phyloP scores from a whole-genome alignment of 1,284 basidiomycete genomes.

The Moesziomyces sp. region DNA sequence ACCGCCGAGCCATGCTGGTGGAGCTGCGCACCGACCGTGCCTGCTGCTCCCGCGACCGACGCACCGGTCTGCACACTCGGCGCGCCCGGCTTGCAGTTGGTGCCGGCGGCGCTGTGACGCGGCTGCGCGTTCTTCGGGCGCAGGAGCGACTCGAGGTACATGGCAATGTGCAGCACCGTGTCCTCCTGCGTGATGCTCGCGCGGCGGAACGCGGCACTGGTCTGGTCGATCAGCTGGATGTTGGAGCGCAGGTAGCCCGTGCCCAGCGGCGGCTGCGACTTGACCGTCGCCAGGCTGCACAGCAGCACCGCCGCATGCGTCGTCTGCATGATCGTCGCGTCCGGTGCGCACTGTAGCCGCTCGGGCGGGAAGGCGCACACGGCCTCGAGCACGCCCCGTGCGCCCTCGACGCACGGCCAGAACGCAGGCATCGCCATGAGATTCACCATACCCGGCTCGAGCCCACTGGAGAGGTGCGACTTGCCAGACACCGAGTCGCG shows the following conservation, averaged over 20 bases:
- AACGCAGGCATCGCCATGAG: constrained; percentile 50
- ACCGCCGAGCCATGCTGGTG: neutral
- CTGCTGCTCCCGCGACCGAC: neutral
- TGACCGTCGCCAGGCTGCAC: constrained; percentile 43
- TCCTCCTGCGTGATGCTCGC: constrained; percentile 44
- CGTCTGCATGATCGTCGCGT: constrained; percentile 38
- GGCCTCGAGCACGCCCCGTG: constrained; percentile 38
- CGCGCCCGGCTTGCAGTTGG: neutral
- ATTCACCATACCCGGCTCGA: constrained; percentile 41
- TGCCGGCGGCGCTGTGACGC: neutral
- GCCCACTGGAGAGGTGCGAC: constrained; percentile 21
- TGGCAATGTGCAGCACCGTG: constrained; percentile 42
- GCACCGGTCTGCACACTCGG: neutral
- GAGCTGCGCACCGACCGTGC: neutral
- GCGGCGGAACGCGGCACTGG: constrained; percentile 34
- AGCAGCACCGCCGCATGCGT: constrained; percentile 47
- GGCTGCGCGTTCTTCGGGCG: constrained; percentile 35
- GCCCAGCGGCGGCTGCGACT: constrained; percentile 38
- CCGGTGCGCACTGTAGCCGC: constrained; percentile 29
- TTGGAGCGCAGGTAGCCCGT: constrained; percentile 41
- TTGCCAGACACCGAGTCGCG: constrained; percentile 38
- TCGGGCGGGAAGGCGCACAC: constrained; percentile 34
- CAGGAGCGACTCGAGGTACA: constrained; percentile 40
- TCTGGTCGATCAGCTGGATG: constrained; percentile 43
- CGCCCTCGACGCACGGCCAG: constrained; percentile 48